Conservation (phyloP, 1,284 basidiomycete species). For the Cryptococcus sp. region DNA sequence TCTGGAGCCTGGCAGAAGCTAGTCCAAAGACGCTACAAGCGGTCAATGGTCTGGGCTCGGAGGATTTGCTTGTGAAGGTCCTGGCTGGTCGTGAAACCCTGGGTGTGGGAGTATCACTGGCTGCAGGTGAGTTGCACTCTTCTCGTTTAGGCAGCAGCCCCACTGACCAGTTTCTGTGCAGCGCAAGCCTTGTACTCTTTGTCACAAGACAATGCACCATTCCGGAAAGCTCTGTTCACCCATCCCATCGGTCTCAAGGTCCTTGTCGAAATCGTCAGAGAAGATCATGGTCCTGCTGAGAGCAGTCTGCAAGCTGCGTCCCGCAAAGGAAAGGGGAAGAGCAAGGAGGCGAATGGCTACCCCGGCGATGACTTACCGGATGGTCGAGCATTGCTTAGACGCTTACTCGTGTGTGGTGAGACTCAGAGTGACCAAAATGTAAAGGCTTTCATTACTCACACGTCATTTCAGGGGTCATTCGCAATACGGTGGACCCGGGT, state of each 20-base stretch:
- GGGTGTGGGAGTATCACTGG: conserved; percentile 67
- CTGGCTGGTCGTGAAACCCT: conserved; percentile 67
- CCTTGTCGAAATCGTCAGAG: conserved; percentile 67
- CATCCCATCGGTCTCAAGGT: conserved; percentile 68
- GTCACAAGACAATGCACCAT: conserved; percentile 78
- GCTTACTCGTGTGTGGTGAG: conserved; percentile 71
- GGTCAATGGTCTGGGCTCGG: conserved; percentile 73
- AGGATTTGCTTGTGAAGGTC: conserved; percentile 82
- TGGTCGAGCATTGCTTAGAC: conserved; percentile 57
- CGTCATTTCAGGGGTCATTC: conserved; percentile 64
- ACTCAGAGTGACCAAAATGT: conserved; percentile 3
- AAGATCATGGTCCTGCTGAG: conserved; percentile 39
- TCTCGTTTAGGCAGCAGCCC: background rate
- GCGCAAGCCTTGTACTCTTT: conserved; percentile 88
- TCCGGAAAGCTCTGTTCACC: conserved; percentile 64
- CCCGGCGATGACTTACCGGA: conserved; percentile 37
- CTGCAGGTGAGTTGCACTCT: conserved; percentile 65
- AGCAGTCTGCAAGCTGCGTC: conserved; percentile 55
- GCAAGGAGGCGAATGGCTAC: conserved; percentile 18
- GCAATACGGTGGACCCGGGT: conserved; percentile 68
- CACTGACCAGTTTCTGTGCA: conserved; percentile 39
- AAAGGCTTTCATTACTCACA: background rate
- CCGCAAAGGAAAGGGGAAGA: conserved; percentile 47
- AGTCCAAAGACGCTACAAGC: conserved; percentile 85
- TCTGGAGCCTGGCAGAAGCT: conserved; percentile 84